Evolutionary conservation across 352 stramenopile genomes (phyloP).

Genomic region (Ophiocytium majus): DNA sequence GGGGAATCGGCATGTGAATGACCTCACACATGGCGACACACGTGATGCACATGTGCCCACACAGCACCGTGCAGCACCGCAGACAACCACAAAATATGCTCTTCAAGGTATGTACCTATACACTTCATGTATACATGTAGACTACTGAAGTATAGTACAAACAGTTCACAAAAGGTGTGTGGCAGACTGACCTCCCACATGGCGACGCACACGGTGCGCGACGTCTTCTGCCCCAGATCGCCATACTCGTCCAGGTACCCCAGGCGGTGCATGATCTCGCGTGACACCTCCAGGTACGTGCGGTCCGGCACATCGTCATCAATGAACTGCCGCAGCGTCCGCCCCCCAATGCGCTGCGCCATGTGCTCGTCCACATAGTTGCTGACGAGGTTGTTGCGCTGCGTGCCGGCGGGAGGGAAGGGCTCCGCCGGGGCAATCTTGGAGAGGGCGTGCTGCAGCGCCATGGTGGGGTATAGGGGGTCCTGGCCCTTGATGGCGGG

Average conservation of each 20-base stretch:
- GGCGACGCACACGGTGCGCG: constrained; percentile 12
- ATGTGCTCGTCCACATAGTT: constrained; percentile 36
- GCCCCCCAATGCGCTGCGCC: constrained; percentile 38
- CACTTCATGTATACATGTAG: no score
- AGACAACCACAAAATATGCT: no score
- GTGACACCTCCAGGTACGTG: constrained; percentile 43
- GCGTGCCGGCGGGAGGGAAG: background rate
- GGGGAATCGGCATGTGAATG: background rate
- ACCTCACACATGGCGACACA: background rate
- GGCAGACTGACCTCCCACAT: constrained; percentile 25
- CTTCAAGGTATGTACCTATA: no score
- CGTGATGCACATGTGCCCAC: background rate
- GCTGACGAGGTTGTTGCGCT: background rate
- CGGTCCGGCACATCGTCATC: constrained; percentile 43
- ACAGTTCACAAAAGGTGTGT: background rate
- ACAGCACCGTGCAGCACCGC: background rate
- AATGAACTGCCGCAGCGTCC: constrained; percentile 51
- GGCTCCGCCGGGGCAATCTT: constrained; percentile 22
- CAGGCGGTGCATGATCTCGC: constrained; percentile 37
- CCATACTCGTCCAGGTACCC: constrained; percentile 46
- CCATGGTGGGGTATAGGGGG: constrained; percentile 54
- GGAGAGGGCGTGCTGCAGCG: constrained; percentile 49
- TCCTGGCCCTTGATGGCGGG: constrained; percentile 55
- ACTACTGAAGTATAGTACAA: no score
- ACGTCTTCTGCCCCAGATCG: constrained; percentile 21